Conservation (phyloP, 352 stramenopile species). For the Globisporangium takayamanum region DNA sequence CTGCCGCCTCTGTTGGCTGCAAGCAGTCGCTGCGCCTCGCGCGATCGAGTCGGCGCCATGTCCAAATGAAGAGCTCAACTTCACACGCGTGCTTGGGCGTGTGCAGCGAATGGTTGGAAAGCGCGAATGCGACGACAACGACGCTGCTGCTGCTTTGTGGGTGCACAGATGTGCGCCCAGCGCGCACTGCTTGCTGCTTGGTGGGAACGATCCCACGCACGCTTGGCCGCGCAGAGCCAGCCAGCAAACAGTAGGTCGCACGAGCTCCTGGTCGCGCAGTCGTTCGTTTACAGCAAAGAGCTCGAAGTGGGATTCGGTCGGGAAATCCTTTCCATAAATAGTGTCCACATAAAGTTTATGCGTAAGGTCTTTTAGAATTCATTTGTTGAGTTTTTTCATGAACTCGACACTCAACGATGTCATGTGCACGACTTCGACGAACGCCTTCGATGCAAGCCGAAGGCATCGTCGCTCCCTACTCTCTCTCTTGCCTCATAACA, state of each 20-base stretch:
- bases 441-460: too few relatives aligned
- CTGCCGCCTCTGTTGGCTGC: background rate
- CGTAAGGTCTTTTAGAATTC: background rate
- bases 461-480: too few relatives aligned
- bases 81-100: background rate
- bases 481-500: too few relatives aligned
- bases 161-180: background rate
- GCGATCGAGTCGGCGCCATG: constrained; percentile 7
- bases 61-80: background rate
- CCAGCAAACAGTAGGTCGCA: background rate
- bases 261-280: background rate
- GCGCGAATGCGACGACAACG: background rate
- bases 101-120: background rate
- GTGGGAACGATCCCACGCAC: constrained; percentile 2
- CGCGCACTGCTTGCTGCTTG: background rate
- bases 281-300: constrained; percentile 15
- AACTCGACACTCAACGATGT: too few relatives aligned
- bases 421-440: too few relatives aligned
- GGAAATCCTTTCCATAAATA: background rate
- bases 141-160: background rate
- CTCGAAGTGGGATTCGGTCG: constrained; percentile 4
- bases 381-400: too few relatives aligned
- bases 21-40: constrained; percentile 10
- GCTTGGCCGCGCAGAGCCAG: background rate
- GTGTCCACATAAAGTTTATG: background rate